phyloP scores from a whole-genome alignment of 257 asterid species.

The Coffea eugenioides region DNA sequence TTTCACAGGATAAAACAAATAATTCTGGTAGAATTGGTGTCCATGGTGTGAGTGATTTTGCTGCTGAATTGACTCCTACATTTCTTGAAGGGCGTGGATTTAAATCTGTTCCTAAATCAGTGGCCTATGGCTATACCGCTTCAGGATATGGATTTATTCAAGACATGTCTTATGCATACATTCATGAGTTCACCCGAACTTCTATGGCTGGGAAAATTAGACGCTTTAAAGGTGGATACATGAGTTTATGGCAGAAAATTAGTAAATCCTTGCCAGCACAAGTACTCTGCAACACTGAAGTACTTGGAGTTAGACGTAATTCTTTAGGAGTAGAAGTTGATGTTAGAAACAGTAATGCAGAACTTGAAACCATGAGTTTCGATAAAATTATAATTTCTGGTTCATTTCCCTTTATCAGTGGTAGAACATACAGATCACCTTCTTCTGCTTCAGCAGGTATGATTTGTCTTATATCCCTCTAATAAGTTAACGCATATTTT shows the following conservation, averaged over 20 bases:
- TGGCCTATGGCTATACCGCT: constrained; percentile 78
- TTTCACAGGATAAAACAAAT: constrained; percentile 65
- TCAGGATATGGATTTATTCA: constrained; percentile 84
- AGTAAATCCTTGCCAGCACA: constrained; percentile 49
- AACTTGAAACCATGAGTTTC: constrained; percentile 36
- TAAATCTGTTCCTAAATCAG: constrained; percentile 67
- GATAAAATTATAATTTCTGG: constrained; percentile 76
- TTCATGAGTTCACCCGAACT: constrained; percentile 75
- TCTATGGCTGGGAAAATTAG: constrained; percentile 89
- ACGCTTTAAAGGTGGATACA: constrained; percentile 78
- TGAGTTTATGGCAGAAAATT: constrained; percentile 64
- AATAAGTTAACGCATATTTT: neutral
- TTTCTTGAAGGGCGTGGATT: constrained; percentile 63
- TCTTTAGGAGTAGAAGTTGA: constrained; percentile 30
- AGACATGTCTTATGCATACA: constrained; percentile 79
- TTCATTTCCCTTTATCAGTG: constrained; percentile 59
- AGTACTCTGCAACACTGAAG: constrained; percentile 67
- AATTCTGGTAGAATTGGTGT: constrained; percentile 66
- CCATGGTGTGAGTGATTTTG: constrained; percentile 56
- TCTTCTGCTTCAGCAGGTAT: constrained; percentile 35
- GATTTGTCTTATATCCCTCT: neutral
- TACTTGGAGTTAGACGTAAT: constrained; percentile 47
- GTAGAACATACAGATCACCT: constrained; percentile 57
- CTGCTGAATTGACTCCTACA: constrained; percentile 57
- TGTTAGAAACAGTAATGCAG: constrained; percentile 34